Conservation (phyloP, 306 rosid genomes). For the Rosa rugosa region DNA sequence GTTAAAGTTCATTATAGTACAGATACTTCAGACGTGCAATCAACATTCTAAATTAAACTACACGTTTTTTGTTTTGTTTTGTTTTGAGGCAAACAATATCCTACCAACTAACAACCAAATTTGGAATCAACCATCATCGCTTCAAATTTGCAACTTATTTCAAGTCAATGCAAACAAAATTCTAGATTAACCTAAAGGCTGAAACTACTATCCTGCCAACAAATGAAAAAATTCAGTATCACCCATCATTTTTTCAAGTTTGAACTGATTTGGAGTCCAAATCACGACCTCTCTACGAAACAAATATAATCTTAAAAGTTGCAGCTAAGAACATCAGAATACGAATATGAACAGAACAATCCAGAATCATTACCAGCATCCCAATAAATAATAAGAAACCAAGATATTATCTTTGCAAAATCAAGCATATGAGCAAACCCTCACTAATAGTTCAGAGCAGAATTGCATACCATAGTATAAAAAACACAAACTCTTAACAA, state of each 20-base stretch:
- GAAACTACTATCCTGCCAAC: background rate
- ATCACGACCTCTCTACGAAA: background rate
- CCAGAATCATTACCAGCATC: background rate
- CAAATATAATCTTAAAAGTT: background rate
- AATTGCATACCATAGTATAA: background rate
- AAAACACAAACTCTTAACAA: background rate
- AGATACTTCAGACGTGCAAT: constrained; percentile 10
- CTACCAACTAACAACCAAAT: background rate
- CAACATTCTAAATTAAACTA: background rate
- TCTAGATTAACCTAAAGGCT: background rate
- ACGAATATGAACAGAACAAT: background rate
- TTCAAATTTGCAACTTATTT: background rate
- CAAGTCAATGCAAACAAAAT: background rate
- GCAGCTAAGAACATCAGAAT: background rate
- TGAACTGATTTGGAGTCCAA: background rate
- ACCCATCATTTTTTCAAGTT: background rate
- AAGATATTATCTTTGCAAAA: background rate
- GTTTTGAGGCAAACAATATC: background rate
- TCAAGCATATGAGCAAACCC: background rate
- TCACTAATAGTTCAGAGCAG: background rate
- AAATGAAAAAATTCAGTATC: background rate
- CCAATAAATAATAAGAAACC: background rate
- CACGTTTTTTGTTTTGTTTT: background rate
- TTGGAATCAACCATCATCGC: background rate
- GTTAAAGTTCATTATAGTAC: constrained; percentile 8